These are phyloP conservation scores for Diplodia intermedia DNA, from an alignment of 2,329 filamentous ascomycete species.

Conservation along the genomic window DNA sequence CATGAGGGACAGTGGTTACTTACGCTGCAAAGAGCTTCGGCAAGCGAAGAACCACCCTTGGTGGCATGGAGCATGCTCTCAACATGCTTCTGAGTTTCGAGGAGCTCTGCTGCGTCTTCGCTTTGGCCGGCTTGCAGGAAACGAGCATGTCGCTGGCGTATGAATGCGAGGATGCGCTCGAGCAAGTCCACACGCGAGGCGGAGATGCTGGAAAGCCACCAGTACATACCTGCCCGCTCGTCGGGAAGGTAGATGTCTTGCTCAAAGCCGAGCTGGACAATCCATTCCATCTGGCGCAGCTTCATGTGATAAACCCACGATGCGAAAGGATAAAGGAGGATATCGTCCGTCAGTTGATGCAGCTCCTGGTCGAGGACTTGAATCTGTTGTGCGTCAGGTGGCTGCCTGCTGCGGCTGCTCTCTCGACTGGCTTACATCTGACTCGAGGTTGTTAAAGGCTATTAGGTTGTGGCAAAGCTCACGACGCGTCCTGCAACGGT, in stretches of 20 bases:
- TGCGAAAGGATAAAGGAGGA: constrained; percentile 74
- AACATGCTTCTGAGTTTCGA: constrained; percentile 17
- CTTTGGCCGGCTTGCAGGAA: constrained; percentile 4
- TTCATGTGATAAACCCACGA: constrained; percentile 93
- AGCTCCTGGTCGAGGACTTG: constrained; percentile 77
- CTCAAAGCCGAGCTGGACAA: constrained; percentile 92
- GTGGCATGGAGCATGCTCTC: constrained; percentile 12
- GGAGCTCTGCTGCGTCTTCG: constrained; percentile 10
- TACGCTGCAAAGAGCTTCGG: constrained; percentile 31
- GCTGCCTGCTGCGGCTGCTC: background rate
- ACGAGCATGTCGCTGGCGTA: constrained; percentile 3
- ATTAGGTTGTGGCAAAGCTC: constrained; percentile 84
- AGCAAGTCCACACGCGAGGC: constrained; percentile 35
- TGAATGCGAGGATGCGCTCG: constrained; percentile 25
- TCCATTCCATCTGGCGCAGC: constrained; percentile 83
- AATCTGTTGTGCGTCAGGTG: constrained; percentile 43
- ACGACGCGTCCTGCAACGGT: constrained; percentile 85
- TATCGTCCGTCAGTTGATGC: constrained; percentile 64
- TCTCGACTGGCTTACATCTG: constrained; percentile 62
- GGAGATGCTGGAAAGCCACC: constrained; percentile 54
- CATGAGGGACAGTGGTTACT: background rate
- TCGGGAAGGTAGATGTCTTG: constrained; percentile 86
- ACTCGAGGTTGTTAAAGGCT: constrained; percentile 84
- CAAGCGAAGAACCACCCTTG: constrained; percentile 17
- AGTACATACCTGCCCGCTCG: constrained; percentile 89